Evolutionary conservation across 2,329 filamentous ascomycete genomes (phyloP).

Genomic region (Venturiaceae sp.): DNA sequence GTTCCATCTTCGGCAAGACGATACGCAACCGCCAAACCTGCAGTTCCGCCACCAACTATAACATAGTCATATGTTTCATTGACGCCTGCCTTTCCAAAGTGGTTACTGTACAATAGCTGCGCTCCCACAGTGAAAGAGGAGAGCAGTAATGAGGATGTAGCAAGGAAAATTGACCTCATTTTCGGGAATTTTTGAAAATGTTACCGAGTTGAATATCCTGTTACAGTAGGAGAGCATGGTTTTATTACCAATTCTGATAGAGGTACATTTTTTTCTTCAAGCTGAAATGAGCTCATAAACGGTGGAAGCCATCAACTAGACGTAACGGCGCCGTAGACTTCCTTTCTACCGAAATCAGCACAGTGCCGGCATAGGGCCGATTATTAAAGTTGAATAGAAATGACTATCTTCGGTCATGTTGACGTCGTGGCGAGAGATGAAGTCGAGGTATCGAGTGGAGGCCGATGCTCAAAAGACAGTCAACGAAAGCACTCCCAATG

Average conservation of each 20-base stretch:
- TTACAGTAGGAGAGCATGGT: no score
- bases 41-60: constrained; percentile 8
- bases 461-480: no score
- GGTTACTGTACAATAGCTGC: not conserved
- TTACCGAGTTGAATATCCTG: no score
- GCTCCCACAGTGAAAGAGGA: not conserved
- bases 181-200: no score
- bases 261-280: no score
- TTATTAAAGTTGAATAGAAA: not conserved
- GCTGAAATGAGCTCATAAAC: not conserved
- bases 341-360: not conserved
- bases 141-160: not conserved
- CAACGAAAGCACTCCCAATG: no score
- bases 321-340: not conserved
- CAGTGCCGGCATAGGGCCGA: not conserved
- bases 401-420: not conserved
- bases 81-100: not conserved
- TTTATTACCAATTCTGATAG: no score
- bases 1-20: constrained; percentile 11
- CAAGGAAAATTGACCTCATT: not conserved
- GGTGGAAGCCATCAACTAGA: not conserved
- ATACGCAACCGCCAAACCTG: constrained; percentile 5
- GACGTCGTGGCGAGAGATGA: not conserved
- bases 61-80: constrained; percentile 9
- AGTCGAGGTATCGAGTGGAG: no score